phyloP scores from a whole-genome alignment of 768 basidiomycete genomes.

The Auriscalpium microsporum region DNA sequence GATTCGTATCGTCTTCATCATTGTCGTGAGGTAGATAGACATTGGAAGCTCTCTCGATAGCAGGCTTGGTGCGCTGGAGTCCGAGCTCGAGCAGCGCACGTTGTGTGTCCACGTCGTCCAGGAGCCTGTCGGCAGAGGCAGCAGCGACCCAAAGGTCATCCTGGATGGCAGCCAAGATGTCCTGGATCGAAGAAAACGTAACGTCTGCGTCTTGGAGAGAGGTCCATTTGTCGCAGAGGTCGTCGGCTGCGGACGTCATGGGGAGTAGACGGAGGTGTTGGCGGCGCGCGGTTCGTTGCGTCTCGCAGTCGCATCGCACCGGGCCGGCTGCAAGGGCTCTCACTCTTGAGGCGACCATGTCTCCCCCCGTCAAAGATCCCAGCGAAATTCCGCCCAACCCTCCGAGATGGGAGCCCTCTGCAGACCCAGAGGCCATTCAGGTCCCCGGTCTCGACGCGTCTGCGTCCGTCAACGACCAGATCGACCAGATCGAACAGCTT shows the following conservation, averaged over 20 bases:
- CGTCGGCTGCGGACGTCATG: slow-evolving; percentile 6
- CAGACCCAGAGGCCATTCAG: slow-evolving; percentile 53
- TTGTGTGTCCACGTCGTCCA: slow-evolving; percentile 50
- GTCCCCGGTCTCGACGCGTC: slow-evolving; percentile 66
- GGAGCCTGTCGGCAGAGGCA: slow-evolving; percentile 61
- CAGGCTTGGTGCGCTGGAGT: slow-evolving; percentile 46
- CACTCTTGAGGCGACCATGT: too few relatives aligned
- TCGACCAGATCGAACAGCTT: slow-evolving; percentile 92
- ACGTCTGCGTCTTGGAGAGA: slow-evolving; percentile 49
- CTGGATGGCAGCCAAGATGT: slow-evolving; percentile 39
- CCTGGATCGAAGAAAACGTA: slow-evolving; percentile 37
- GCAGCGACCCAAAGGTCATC: slow-evolving; percentile 75
- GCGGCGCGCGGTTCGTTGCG: background rate
- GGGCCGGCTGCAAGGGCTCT: too few relatives aligned
- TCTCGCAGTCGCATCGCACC: too few relatives aligned
- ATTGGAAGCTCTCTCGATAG: slow-evolving; percentile 27
- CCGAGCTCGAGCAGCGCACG: slow-evolving; percentile 54
- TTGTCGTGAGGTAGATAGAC: slow-evolving; percentile 15
- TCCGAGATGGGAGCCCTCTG: slow-evolving; percentile 56
- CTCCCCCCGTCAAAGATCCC: slow-evolving; percentile 10
- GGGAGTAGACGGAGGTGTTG: background rate
- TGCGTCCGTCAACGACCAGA: slow-evolving; percentile 69
- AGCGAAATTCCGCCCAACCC: slow-evolving; percentile 51
- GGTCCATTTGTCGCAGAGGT: slow-evolving; percentile 43
- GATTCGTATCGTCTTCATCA: slow-evolving; percentile 1